Conservation (phyloP, 2,329 filamentous ascomycete genomes). For the Exophiala sideris region DNA sequence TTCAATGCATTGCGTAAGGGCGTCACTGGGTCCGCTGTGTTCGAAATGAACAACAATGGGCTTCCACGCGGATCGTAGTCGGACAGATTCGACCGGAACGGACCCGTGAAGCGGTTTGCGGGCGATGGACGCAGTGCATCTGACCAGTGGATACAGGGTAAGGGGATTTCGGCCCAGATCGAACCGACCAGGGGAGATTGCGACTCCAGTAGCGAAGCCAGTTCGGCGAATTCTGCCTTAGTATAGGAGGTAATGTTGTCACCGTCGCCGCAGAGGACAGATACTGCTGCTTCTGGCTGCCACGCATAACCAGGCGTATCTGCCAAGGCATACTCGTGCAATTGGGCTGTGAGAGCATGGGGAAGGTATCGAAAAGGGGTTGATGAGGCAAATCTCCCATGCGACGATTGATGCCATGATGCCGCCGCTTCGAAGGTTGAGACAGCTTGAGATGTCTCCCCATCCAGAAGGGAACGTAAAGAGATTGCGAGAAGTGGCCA, state of each 20-base stretch:
- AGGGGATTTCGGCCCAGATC: slow-evolving; percentile 37
- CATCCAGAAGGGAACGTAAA: slow-evolving; percentile 35
- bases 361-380: not conserved
- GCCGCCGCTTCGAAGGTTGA: not conserved
- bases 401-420: not conserved
- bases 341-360: not conserved
- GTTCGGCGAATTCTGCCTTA: slow-evolving; percentile 20
- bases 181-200: slow-evolving; percentile 25
- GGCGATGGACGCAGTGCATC: slow-evolving; percentile 26
- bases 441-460: slow-evolving; percentile 28
- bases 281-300: slow-evolving; percentile 19
- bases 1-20: slow-evolving; percentile 43
- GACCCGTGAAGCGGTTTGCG: slow-evolving; percentile 38
- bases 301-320: slow-evolving; percentile 17
- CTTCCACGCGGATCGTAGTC: slow-evolving; percentile 28
- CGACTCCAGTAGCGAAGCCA: slow-evolving; percentile 20
- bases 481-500: slow-evolving; percentile 40
- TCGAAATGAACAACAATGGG: slow-evolving; percentile 58
- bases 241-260: slow-evolving; percentile 24
- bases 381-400: slow-evolving; percentile 4
- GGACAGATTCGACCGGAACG: slow-evolving; percentile 21
- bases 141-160: slow-evolving; percentile 39
- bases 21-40: slow-evolving; percentile 59
- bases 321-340: not conserved
- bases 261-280: slow-evolving; percentile 29